Evolutionary conservation across 1,284 basidiomycete species (phyloP), one percentile per base, ranked within the genome.

Genomic region (Laetiporus sulphureus): DNA sequence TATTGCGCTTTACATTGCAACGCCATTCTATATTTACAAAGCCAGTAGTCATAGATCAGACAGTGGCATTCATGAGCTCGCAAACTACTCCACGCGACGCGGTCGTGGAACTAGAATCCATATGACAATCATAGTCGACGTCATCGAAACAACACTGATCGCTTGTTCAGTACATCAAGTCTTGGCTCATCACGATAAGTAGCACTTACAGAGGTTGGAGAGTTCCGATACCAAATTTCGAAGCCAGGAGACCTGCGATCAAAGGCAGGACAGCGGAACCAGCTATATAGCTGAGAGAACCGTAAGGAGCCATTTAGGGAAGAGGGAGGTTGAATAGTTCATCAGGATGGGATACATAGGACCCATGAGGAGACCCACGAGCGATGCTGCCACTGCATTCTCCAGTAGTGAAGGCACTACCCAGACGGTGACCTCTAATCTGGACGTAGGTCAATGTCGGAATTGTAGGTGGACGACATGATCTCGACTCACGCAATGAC

Each of bases 361-460:
- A 0, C 63, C 63, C 10, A 64, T 52, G 19, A 78, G 52, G 21
- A 79, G 48, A 15, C 77, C 79, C 36, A 79, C 65, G 22, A 79
- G 55, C 1, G 72, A 68, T 13, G 81, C 69, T 3, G 71, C 66
- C 3, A 79, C 59, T 2, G 74, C 78, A 31, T 65, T 66, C 25
- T 66, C 69, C 19, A 78, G 60, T 25, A 81, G 58, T 3, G 68
- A 74, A 16, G 75, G 73, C 2, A 77, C 72, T 19, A 76, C 67
- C 83, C 81, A 85, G 30, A 85, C 65, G 21, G 77, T 64, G 13
- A 81, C 54, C 53, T 82, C 74, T 20, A 83, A 65, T 6, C 75
- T 77, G 37, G 4, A 36, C 37, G 29, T 23, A 36, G n/a, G 34
- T 33, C 39, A 15, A 34, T 30, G 45, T 42, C 24, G 45, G 42